Percentiles rank a stretch among this genome's conserved stretches.
phyloP scores from a whole-genome alignment of 1,284 basidiomycete genomes.

The Wallemia hederae region DNA sequence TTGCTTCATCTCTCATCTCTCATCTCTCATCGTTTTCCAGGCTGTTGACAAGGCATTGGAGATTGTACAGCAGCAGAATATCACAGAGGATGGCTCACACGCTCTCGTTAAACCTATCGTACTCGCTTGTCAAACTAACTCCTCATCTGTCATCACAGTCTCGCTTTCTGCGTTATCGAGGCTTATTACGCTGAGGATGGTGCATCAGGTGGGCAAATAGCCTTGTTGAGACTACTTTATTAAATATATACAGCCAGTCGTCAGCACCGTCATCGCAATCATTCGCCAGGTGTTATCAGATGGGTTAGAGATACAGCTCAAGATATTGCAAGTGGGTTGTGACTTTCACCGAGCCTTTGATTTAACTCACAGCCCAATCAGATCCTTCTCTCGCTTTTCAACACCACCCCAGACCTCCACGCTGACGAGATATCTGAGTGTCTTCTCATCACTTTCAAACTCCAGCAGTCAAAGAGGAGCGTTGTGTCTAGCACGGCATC shows the following conservation, averaged over 20 bases:
- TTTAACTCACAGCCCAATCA: conserved; percentile 17
- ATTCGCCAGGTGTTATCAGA: conserved; percentile 64
- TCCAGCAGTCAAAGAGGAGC: conserved; percentile 79
- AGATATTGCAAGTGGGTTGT: conserved; percentile 29
- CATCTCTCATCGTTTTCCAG: conserved; percentile 4
- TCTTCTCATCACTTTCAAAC: conserved; percentile 64
- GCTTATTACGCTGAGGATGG: conserved; percentile 56
- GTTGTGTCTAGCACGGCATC: conserved; percentile 94
- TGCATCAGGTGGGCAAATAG: conserved; percentile 23
- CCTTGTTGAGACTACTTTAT: neutral
- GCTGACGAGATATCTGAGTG: conserved; percentile 56
- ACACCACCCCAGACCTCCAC: conserved; percentile 52
- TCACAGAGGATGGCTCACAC: conserved; percentile 18
- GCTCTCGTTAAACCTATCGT: conserved; percentile 65
- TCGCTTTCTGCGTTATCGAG: conserved; percentile 73
- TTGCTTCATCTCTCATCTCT: conserved; percentile 2
- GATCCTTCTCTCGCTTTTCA: conserved; percentile 61
- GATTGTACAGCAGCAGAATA: conserved; percentile 31
- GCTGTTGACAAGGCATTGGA: conserved; percentile 17
- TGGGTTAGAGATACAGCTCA: conserved; percentile 78
- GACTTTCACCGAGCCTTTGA: neutral
- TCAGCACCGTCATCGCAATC: conserved; percentile 47
- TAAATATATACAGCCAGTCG: conserved; percentile 18
- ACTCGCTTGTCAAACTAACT: conserved; percentile 75
- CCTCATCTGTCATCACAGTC: conserved; percentile 75